phyloP scores from a whole-genome alignment of 2,329 filamentous ascomycete genomes.

The Hypoxylon sp. region DNA sequence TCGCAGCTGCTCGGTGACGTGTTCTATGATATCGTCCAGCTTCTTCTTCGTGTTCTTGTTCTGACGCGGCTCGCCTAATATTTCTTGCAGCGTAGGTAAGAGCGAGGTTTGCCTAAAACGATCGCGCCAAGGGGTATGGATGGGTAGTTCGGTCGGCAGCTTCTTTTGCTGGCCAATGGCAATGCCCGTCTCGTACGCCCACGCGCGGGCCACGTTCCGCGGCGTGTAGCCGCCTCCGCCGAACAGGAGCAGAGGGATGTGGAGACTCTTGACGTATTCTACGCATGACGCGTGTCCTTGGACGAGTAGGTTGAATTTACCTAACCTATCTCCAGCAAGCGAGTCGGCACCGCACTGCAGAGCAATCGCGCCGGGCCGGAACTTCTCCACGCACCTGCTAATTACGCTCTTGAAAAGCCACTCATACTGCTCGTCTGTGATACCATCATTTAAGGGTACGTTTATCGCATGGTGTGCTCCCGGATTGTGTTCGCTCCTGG shows the following conservation, averaged over 20 bases:
- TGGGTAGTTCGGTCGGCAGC: constrained; percentile 78
- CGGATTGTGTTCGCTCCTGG: constrained; percentile 83
- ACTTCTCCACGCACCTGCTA: constrained; percentile 80
- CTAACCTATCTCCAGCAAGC: constrained; percentile 90
- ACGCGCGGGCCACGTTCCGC: constrained; percentile 93
- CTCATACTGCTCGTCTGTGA: constrained; percentile 90
- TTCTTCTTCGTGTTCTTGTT: constrained; percentile 86
- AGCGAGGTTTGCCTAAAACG: constrained; percentile 91
- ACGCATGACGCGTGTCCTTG: constrained; percentile 94
- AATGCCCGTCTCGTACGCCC: constrained; percentile 96
- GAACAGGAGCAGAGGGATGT: constrained; percentile 86
- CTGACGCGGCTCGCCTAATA: constrained; percentile 73
- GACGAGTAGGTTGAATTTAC: constrained; percentile 96
- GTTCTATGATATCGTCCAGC: constrained; percentile 78
- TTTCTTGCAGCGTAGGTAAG: constrained; percentile 85
- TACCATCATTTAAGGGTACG: constrained; percentile 89
- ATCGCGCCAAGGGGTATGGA: constrained; percentile 84
- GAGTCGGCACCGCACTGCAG: constrained; percentile 97
- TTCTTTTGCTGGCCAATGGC: constrained; percentile 79
- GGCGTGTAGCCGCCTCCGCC: constrained; percentile 97
- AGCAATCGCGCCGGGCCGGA: constrained; percentile 90
- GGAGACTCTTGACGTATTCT: constrained; percentile 83
- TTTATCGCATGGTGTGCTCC: constrained; percentile 92
- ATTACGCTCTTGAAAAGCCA: constrained; percentile 87
- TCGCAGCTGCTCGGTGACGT: constrained; percentile 85